phyloP scores from a whole-genome alignment of 2,329 filamentous ascomycete species.

The Pezicula carpinea region DNA sequence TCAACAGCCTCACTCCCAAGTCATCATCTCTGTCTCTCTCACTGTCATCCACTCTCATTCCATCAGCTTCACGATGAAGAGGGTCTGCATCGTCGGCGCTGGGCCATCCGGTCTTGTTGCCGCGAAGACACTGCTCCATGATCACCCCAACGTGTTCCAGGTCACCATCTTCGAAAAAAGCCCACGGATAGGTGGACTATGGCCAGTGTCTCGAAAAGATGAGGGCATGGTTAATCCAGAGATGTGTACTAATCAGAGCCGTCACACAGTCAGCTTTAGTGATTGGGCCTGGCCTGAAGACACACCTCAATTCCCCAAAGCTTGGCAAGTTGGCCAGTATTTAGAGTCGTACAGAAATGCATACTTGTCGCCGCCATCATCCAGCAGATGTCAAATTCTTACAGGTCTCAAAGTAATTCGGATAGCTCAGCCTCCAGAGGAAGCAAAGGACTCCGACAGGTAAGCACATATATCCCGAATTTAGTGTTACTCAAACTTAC shows the following conservation, averaged over 20 bases:
- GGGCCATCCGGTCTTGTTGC: slow-evolving; percentile 65
- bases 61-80: too few relatives aligned
- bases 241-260: slow-evolving; percentile 71
- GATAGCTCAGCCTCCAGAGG: neutral
- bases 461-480: too few relatives aligned
- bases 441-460: neutral
- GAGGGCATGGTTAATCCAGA: slow-evolving; percentile 55
- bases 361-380: slow-evolving; percentile 37
- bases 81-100: slow-evolving; percentile 39
- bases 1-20: too few relatives aligned
- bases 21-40: too few relatives aligned
- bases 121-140: slow-evolving; percentile 67
- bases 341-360: slow-evolving; percentile 56
- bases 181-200: slow-evolving; percentile 68
- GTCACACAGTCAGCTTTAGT: slow-evolving; percentile 68
- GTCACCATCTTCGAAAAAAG: slow-evolving; percentile 69
- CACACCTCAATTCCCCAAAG: slow-evolving; percentile 64
- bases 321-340: slow-evolving; percentile 73
- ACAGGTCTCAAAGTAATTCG: slow-evolving; percentile 5
- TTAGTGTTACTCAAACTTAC: too few relatives aligned
- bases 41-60: too few relatives aligned
- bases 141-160: slow-evolving; percentile 52
- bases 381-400: slow-evolving; percentile 16
- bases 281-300: slow-evolving; percentile 66
- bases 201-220: slow-evolving; percentile 54